Evolutionary conservation across 306 rosid genomes (phyloP), one percentile per base, ranked within the genome.

Genomic region (Lathyrus tuberosus): DNA sequence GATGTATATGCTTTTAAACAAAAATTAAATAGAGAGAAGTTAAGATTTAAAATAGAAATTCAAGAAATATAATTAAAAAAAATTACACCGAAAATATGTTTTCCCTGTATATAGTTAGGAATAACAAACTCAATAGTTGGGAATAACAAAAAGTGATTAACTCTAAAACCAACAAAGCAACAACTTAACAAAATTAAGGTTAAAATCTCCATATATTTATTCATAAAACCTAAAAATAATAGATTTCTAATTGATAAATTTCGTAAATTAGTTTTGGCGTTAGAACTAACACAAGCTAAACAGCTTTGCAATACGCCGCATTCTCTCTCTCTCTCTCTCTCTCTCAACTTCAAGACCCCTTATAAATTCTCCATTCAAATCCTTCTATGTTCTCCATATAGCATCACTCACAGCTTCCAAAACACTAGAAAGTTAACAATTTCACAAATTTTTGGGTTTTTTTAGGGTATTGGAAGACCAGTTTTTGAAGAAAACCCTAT

Each of bases 391-490:
- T 48, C 70, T 62, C 22, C 67, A 59, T 47, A 43, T 67, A 79
- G 69, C 76, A 63, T 56, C 65, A 9, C 28, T 52, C 13, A 3
- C 4, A 7, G 8, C 28, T 47, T 31, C 17, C 53, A 15, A 40
- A 18, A 24, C n/a, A 74, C n/a, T 67, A 17, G 9, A 69, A 52
- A 78, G 88, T 85, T 83, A 59, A 56, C 77, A 65, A 18, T 54
- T 70, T 47, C 11, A 22, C 49, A 77, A 77, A 57, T 24, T 18
- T 22, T 20, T 8, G 53, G 69, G 52, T 17, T 62, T 62, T 35
- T 38, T 66, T 26, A 26, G 77, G 17, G 18, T 57, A 8, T 47
- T 33, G 0, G 13, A 38, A 54, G 38, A 76, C 49, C 30, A 68
- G 62, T 20, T 63, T 35, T 38, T 47, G 37, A 67, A 62, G 54